Conservation (phyloP, 129 eudicot species). For the Tagetes patula region DNA sequence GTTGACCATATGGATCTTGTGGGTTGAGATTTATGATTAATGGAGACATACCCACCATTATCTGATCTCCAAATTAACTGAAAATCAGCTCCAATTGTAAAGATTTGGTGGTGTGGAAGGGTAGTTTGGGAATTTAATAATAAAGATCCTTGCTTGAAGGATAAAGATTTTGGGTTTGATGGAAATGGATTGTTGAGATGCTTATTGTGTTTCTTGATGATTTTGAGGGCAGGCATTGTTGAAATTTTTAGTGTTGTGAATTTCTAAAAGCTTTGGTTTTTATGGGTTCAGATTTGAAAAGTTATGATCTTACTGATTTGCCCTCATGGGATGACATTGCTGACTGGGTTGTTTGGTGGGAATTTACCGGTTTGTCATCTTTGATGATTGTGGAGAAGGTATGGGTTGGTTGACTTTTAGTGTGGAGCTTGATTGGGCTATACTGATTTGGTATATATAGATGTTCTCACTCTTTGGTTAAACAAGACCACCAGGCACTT, state of each 20-base stretch:
- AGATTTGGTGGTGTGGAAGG: slow-evolving; percentile 48
- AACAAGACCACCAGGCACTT: too few species aligned
- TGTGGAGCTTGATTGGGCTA: slow-evolving; percentile 23
- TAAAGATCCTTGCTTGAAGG: slow-evolving; percentile 57
- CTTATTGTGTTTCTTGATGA: slow-evolving; percentile 79
- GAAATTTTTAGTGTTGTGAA: slow-evolving; percentile 1
- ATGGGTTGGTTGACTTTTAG: slow-evolving; percentile 21
- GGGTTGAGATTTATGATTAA: slow-evolving; percentile 59
- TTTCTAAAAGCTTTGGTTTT: slow-evolving; percentile 21
- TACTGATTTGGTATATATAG: slow-evolving; percentile 25
- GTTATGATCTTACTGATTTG: slow-evolving; percentile 13
- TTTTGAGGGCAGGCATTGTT: slow-evolving; percentile 58
- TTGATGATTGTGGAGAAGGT: slow-evolving; percentile 11
- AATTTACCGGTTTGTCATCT: slow-evolving; percentile 19
- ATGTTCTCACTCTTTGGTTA: not conserved
- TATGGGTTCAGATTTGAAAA: slow-evolving; percentile 19
- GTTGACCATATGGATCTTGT: slow-evolving; percentile 80
- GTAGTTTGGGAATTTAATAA: slow-evolving; percentile 45
- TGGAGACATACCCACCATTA: slow-evolving; percentile 70
- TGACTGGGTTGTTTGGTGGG: slow-evolving; percentile 15
- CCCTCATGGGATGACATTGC: slow-evolving; percentile 29
- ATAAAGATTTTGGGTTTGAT: slow-evolving; percentile 59
- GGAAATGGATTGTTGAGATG: slow-evolving; percentile 96
- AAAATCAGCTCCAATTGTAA: slow-evolving; percentile 65
- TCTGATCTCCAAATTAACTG: slow-evolving; percentile 56